phyloP scores from a whole-genome alignment of 2,329 filamentous ascomycete genomes.

The Phyllosticta capitalensis region DNA sequence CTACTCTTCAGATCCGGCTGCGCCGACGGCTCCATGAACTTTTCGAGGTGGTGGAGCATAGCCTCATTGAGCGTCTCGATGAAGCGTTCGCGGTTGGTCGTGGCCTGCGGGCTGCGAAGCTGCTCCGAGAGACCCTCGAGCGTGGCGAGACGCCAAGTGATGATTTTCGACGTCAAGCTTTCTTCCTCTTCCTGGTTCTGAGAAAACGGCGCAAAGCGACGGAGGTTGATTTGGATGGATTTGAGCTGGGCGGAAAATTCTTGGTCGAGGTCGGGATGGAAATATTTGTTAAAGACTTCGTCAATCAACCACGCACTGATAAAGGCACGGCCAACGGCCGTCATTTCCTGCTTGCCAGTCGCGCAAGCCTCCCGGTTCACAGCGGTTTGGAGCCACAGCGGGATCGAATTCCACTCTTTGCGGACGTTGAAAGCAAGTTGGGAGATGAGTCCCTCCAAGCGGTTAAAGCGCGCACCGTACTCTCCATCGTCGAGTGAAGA shows the following conservation, averaged over 20 bases:
- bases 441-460: constrained; percentile 86
- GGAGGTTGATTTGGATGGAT: constrained; percentile 77
- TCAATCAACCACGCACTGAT: constrained; percentile 86
- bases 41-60: constrained; percentile 60
- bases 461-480: constrained; percentile 79
- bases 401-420: constrained; percentile 82
- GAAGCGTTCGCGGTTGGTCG: constrained; percentile 54
- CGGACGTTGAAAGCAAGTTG: constrained; percentile 93
- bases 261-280: constrained; percentile 79
- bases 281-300: constrained; percentile 82
- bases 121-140: constrained; percentile 75
- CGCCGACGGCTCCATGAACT: constrained; percentile 66
- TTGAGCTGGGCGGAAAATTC: constrained; percentile 71
- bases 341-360: constrained; percentile 96
- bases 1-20: constrained; percentile 78
- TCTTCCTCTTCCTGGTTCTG: constrained; percentile 81
- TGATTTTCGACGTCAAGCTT: constrained; percentile 74
- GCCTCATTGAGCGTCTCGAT: constrained; percentile 52
- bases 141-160: constrained; percentile 89
- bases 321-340: constrained; percentile 78
- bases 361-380: constrained; percentile 79
- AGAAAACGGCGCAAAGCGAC: constrained; percentile 62
- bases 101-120: constrained; percentile 56
- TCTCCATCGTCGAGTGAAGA: constrained; percentile 93
- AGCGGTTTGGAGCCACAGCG: constrained; percentile 66